Evolutionary conservation across 208 protist genomes (phyloP).

Genomic region (Herpetomonas tarakana): DNA sequence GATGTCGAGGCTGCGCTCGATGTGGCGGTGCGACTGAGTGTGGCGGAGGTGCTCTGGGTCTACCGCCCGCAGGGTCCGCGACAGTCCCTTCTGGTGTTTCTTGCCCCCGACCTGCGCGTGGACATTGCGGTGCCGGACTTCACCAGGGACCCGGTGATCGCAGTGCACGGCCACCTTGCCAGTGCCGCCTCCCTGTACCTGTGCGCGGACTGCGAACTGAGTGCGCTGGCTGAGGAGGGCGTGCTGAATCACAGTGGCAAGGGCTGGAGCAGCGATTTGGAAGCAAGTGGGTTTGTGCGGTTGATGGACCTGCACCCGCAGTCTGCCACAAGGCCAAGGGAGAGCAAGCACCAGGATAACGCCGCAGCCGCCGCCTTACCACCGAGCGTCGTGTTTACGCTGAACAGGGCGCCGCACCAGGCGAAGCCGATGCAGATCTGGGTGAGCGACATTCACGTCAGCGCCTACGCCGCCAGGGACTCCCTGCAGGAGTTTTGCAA

Average conservation of each 20-base stretch:
- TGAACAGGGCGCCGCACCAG: neutral
- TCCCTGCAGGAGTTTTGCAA: slow-evolving; percentile 37
- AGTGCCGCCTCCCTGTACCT: slow-evolving; percentile 16
- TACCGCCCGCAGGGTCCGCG: slow-evolving; percentile 25
- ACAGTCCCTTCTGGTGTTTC: slow-evolving; percentile 18
- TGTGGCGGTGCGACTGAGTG: slow-evolving; percentile 9
- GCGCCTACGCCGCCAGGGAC: slow-evolving; percentile 53
- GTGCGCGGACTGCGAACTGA: slow-evolving; percentile 39
- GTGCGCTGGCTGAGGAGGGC: slow-evolving; percentile 20
- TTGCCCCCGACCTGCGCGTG: slow-evolving; percentile 2
- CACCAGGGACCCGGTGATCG: neutral
- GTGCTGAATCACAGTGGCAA: slow-evolving; percentile 20
- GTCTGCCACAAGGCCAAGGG: too few species aligned
- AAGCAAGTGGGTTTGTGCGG: slow-evolving; percentile 29
- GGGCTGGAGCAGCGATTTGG: slow-evolving; percentile 28
- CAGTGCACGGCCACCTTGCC: neutral
- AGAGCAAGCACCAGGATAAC: too few species aligned
- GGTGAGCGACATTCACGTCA: slow-evolving; percentile 36
- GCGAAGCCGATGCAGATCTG: slow-evolving; percentile 30
- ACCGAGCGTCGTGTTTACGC: neutral
- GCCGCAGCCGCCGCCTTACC: neutral
- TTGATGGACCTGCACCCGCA: slow-evolving; percentile 25
- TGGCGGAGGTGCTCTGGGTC: slow-evolving; percentile 24
- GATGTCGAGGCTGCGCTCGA: neutral
- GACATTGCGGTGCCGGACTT: neutral